Evolutionary conservation across 2,329 filamentous ascomycete species (phyloP).

Genomic region (Claviceps cyperi): DNA sequence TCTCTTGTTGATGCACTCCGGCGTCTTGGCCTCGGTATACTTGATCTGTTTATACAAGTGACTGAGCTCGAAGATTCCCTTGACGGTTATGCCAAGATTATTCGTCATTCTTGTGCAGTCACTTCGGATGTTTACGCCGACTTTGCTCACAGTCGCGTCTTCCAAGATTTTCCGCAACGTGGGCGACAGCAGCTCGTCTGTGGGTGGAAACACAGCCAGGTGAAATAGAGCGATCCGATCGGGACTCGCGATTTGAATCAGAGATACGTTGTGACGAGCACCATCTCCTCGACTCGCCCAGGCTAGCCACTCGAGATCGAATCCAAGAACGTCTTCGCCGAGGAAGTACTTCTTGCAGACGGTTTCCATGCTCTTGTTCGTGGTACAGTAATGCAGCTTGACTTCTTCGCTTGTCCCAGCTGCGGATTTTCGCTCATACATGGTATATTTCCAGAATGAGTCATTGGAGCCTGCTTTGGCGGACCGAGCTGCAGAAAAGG

Average conservation of each 20-base stretch:
- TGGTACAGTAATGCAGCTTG: constrained; percentile 65
- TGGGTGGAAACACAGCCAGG: constrained; percentile 45
- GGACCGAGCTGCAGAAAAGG: constrained; percentile 28
- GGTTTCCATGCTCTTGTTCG: constrained; percentile 49
- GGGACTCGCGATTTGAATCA: constrained; percentile 71
- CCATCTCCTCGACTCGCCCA: constrained; percentile 30
- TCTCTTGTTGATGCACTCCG: constrained; percentile 48
- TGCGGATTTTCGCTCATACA: constrained; percentile 43
- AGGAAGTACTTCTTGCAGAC: constrained; percentile 52
- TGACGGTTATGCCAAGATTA: constrained; percentile 48
- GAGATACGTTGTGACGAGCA: constrained; percentile 55
- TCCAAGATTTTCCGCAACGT: constrained; percentile 60
- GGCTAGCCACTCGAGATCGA: constrained; percentile 75
- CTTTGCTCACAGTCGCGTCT: constrained; percentile 53
- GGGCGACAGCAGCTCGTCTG: constrained; percentile 50
- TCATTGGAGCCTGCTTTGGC: constrained; percentile 27
- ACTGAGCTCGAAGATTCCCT: constrained; percentile 65
- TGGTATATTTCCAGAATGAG: constrained; percentile 53
- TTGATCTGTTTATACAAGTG: constrained; percentile 69
- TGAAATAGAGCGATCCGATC: constrained; percentile 72
- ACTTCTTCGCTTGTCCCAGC: constrained; percentile 36
- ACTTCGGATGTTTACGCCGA: constrained; percentile 60
- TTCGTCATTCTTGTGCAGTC: constrained; percentile 55
- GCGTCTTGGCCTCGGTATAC: constrained; percentile 35
- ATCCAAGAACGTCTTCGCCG: constrained; percentile 58